Base-by-base conservation (phyloP, 2,329 filamentous ascomycete genomes). In the Pseudofabraea citricarpa region DNA sequence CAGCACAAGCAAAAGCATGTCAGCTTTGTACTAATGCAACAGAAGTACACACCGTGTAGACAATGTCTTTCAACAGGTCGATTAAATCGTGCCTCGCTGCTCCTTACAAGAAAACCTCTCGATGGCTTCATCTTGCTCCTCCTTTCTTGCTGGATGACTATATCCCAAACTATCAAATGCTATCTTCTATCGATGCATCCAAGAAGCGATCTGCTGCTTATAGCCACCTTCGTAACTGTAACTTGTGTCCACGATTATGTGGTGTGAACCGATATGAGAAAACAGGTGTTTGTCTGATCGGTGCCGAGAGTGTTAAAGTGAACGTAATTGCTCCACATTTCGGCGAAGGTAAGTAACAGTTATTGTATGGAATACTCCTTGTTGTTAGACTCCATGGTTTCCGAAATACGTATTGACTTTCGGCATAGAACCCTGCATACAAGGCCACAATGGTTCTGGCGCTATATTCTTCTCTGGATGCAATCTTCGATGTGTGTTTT, bases 271-370 rank as follows among this genome's bases (percentile, higher is more conserved):
- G 87, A n/a, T 89, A 81, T 56, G 79, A 90, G 64, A 83, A 74
- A 52, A 87, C 85, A 1, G 88, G 87, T 12, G 75, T 85, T 57
- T 94, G 87, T 59, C 70, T 93, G 46, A 85, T 93, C 53, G 87
- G 87, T 12, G 73, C 74, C 1, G 75, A 83, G 46, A 83, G 75
- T 36, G 85, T 81, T 44, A 89, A 88, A 56, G 86, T 93, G 53
- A 90, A 88, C 60, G 86, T 87, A 6, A 88, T 94, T 52, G 87
- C 87, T 45, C 88, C 87, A 40, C 88, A 93, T 64, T 90, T 90
- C 61, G 87, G 87, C 33, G 87, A 91, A 71, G 79, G 74, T 75
- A 49, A 52, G 69, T 64, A 38, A 16, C 41, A 5, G 38, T 26
- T 18, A 20, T 41, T 27, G 44, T 45, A 51, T 15, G 41, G 43